Evolutionary conservation across 2,329 filamentous ascomycete genomes (phyloP).

Genomic region (Talaromyces islandicus): DNA sequence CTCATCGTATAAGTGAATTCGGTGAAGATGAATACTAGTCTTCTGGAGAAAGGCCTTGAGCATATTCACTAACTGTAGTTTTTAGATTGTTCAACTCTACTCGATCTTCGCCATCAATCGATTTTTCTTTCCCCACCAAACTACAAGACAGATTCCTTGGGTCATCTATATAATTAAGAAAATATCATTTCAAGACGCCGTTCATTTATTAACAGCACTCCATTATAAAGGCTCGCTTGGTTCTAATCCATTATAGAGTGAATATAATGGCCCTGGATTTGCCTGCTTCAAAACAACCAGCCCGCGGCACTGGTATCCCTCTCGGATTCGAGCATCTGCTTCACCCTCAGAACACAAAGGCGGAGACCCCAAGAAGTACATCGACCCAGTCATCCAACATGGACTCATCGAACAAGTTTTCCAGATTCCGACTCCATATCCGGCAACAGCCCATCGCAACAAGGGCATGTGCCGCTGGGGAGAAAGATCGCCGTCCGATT

Average conservation of each 20-base stretch:
- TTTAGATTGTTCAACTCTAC: not conserved
- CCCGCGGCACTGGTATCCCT: constrained; percentile 23
- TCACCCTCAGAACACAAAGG: constrained; percentile 20
- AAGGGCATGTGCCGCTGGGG: constrained; percentile 41
- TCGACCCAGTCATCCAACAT: constrained; percentile 15
- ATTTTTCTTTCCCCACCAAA: not conserved
- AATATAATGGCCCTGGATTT: not conserved
- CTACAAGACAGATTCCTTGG: not conserved
- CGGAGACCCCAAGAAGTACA: constrained; percentile 17
- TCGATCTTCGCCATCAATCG: not conserved
- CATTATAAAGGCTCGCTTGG: not conserved
- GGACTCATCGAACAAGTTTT: not conserved
- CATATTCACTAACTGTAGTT: not conserved
- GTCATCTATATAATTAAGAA: not conserved
- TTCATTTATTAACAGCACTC: not conserved
- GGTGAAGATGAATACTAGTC: not conserved
- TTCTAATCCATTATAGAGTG: not conserved
- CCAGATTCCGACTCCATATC: constrained; percentile 35
- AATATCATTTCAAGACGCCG: not conserved
- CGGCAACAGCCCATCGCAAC: constrained; percentile 43
- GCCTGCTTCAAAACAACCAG: not conserved
- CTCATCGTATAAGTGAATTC: not conserved
- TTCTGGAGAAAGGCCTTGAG: not conserved
- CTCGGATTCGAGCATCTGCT: constrained; percentile 33
- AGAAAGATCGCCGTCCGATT: constrained; percentile 41